These are phyloP conservation scores for Millerozyma acaciae DNA, from an alignment of 805 yeast genomes.

Conservation along the genomic window DNA sequence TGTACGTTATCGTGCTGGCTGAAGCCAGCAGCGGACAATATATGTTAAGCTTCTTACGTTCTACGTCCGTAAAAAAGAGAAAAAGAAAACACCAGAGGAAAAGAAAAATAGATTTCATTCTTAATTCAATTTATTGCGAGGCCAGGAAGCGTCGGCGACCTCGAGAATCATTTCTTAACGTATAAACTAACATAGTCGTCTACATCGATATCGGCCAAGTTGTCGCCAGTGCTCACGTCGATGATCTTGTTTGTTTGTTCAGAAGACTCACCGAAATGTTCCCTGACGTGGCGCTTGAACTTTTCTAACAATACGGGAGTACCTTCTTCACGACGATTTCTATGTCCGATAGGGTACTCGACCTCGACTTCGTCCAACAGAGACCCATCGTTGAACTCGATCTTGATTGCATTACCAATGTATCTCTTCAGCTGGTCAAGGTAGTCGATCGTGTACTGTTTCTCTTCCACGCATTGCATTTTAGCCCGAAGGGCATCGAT, in stretches of 20 bases:
- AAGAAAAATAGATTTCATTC: no score
- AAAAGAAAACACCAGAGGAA: no score
- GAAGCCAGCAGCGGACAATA: no score
- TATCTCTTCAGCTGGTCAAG: slow-evolving; percentile 55
- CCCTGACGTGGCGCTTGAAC: slow-evolving; percentile 48
- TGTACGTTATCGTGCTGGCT: no score
- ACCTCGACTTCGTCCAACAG: slow-evolving; percentile 33
- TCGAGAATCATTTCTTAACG: slow-evolving; percentile 1
- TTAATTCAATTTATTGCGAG: no score
- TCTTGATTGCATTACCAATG: slow-evolving; percentile 51
- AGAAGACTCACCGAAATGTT: slow-evolving; percentile 30
- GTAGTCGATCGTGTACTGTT: slow-evolving; percentile 47
- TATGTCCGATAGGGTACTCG: slow-evolving; percentile 53
- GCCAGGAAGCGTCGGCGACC: no score
- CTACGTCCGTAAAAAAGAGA: no score
- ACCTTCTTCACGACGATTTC: slow-evolving; percentile 56
- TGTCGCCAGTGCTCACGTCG: slow-evolving; percentile 24
- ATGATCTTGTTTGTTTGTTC: slow-evolving; percentile 37
- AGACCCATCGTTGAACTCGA: slow-evolving; percentile 53
- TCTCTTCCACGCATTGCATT: slow-evolving; percentile 52
- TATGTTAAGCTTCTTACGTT: no score
- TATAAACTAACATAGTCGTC: slow-evolving; percentile 4
- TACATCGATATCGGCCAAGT: slow-evolving; percentile 40
- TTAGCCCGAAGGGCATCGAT: slow-evolving; percentile 50
- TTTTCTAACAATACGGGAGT: slow-evolving; percentile 49